Evolutionary conservation across 495 filamentous ascomycete species (phyloP), one percentile per base, ranked within the genome.

Genomic region (Poronia punctata): DNA sequence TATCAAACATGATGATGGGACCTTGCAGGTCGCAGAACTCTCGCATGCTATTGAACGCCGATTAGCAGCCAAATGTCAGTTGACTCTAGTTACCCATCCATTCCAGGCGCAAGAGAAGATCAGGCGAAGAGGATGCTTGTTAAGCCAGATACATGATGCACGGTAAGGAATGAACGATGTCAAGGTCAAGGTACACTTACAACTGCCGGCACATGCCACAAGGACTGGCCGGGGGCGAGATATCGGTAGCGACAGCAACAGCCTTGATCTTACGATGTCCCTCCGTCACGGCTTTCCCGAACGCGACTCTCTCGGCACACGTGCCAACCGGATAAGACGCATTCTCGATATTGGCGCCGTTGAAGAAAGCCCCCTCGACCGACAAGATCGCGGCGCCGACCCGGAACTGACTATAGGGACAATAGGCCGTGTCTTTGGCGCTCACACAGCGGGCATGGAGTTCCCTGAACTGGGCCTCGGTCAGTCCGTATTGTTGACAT

Each of bases 271-370:
- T 63, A 9, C 61, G 67, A 38, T 84, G 74, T 2, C 87, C 86
- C 43, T 79, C 70, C 11, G 57, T 70, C 35, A 95, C 72, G n/a
- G 92, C 92, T 38, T 76, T 86, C 3, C 75, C 83, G 47, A 96
- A 64, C 2, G 90, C 85, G 8, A 86, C 83, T 23, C 88, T 70
- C 73, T 97, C 92, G n/a, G 92, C 92, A 57, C 92, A 98, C 0
- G 84, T 90, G 0, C 85, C 84, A 15, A 96, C 88, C 4, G 90
- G 89, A 56, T 94, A 97, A 17, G 81, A 72, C 1, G 85, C 92
- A 61, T 97, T 97, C 65, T 98, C 92, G 19, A 98, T 79, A 61
- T 98, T 98, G 32, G 83, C 88, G 15, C 92, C 92, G 32, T 64
- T 56, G 50, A 87, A 68, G 48, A 74, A 83, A 36, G 66, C 64